phyloP scores from a whole-genome alignment of 1,284 basidiomycete genomes.

The Stygiomarasmius scandens region DNA sequence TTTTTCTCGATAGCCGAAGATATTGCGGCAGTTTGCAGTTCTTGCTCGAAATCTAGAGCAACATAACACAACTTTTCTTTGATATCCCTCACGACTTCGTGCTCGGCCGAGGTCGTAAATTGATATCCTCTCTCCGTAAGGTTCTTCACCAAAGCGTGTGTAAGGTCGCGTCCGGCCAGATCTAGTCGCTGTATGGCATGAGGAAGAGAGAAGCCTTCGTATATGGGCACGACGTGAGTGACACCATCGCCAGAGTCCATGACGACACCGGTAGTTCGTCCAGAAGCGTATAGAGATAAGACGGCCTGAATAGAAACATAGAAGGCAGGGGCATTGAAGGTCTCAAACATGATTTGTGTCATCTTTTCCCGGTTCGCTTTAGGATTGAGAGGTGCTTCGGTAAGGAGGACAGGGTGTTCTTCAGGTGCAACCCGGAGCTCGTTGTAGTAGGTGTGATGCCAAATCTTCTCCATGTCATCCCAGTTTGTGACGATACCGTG shows the following conservation, averaged over 20 bases:
- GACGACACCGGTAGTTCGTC: conserved; percentile 5
- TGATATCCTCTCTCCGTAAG: conserved; percentile 3
- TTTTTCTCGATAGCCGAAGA: conserved; percentile 2
- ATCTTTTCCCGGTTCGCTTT: conserved; percentile 9
- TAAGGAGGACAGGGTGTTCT: conserved; percentile 7
- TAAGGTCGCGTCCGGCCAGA: conserved; percentile 3
- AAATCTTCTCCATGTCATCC: conserved; percentile 11
- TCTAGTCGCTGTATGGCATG: conserved; percentile 1
- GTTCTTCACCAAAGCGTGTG: conserved; percentile 2
- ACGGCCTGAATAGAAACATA: conserved; percentile 4
- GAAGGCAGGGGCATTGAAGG: conserved; percentile 4
- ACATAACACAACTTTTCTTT: conserved; percentile 10
- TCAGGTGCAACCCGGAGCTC: conserved; percentile 6
- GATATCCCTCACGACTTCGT: conserved; percentile 4
- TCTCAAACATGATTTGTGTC: conserved; percentile 9
- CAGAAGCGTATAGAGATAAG: conserved; percentile 4
- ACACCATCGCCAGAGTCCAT: conserved; percentile 6
- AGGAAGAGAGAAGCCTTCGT: conserved; percentile 4
- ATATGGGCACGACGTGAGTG: conserved; percentile 5
- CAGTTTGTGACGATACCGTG: conserved; percentile 9
- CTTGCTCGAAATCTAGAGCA: conserved; percentile 6
- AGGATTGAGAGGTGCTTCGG: conserved; percentile 9
- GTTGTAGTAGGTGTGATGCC: conserved; percentile 11
- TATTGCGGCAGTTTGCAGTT: not conserved
- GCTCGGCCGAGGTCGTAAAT: conserved; percentile 5